Evolutionary conservation across 345 rosid genomes (phyloP), one percentile per base, ranked within the genome.

Genomic region (Orychophragmus violaceus): DNA sequence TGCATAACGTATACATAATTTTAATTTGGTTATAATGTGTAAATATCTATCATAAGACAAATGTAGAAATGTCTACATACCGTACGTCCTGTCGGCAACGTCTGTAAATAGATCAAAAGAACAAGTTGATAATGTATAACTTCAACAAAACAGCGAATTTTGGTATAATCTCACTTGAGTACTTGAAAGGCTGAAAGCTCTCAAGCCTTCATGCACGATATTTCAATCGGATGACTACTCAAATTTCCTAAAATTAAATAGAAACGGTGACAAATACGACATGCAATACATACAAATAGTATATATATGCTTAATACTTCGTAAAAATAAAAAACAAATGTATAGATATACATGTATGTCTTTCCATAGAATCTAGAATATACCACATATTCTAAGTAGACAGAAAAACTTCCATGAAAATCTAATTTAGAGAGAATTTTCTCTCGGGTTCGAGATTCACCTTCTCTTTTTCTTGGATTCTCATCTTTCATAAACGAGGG

Each of bases 111-210:
- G n/a, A 14, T 41, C 45, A 41, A 41, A 41, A 13, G 45, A 36
- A 64, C 65, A 64, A 56, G 42, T 56, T 64, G 76, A 64, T 35
- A 44, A n/a, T 46, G 57, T 45, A 29, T 46, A 55, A 71, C 75
- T 63, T 63, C 28, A 54, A 28, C 13, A 54, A 12, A 63, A 71
- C 56, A 64, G 70, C 29, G 59, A 72, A 57, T 17, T 72, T 72
- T 56, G 71, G 70, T 72, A n/a, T 64, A 37, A 64, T 57, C 27
- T 63, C 76, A 63, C 76, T 53, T 53, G 23, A 21, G 35, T 70
- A 30, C n/a, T 62, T 71, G 64, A 62, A 71, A 71, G 63, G 11
- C 54, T 71, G 64, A 62, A 71, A 71, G 63, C 50, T 45, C 33
- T 55, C 32, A 55, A 64, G 64, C 70, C 42, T 71, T 46, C 64